Percentiles rank a stretch among this genome's conserved stretches.
phyloP scores from a whole-genome alignment of 495 filamentous ascomycete species.

The Talaromyces borbonicus region DNA sequence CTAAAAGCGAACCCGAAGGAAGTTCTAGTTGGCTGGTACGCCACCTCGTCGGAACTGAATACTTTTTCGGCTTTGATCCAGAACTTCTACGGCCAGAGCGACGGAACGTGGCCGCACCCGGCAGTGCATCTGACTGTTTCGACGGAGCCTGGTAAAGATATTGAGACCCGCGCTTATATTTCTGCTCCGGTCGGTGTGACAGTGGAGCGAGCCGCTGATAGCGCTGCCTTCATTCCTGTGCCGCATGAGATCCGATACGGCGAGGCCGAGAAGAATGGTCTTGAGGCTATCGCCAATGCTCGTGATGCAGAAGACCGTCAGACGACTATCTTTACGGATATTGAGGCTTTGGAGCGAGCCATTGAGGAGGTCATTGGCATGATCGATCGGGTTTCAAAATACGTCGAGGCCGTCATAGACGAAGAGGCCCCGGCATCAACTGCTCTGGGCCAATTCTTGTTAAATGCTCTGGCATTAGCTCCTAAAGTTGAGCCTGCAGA shows the following conservation, averaged over 20 bases:
- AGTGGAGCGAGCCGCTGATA: conserved; percentile 86
- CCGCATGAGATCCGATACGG: conserved; percentile 86
- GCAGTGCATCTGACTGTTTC: conserved; percentile 92
- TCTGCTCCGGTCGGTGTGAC: conserved; percentile 90
- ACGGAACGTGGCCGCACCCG: conserved; percentile 92
- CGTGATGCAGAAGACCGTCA: conserved; percentile 68
- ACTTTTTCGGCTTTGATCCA: conserved; percentile 97
- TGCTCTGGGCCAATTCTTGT: conserved; percentile 85
- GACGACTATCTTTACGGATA: conserved; percentile 65
- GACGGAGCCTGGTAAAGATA: conserved; percentile 72
- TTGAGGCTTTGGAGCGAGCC: conserved; percentile 74
- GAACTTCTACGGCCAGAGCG: conserved; percentile 98
- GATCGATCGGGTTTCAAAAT: conserved; percentile 80
- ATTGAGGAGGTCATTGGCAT: conserved; percentile 78
- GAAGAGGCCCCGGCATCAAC: conserved; percentile 61
- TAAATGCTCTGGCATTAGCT: conserved; percentile 82
- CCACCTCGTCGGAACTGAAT: conserved; percentile 89
- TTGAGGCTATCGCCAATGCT: conserved; percentile 75
- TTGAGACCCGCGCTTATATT: conserved; percentile 85
- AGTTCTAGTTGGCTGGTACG: conserved; percentile 95
- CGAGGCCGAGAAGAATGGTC: conserved; percentile 83
- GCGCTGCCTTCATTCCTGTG: conserved; percentile 91
- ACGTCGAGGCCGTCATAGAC: conserved; percentile 75
- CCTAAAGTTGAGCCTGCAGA: conserved; percentile 85
- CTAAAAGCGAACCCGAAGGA: conserved; percentile 90